A percentile compares a stretch with the other conserved stretches of the same genome.
phyloP scores from a whole-genome alignment of 2,329 filamentous ascomycete genomes.

The Fusarium sp. region DNA sequence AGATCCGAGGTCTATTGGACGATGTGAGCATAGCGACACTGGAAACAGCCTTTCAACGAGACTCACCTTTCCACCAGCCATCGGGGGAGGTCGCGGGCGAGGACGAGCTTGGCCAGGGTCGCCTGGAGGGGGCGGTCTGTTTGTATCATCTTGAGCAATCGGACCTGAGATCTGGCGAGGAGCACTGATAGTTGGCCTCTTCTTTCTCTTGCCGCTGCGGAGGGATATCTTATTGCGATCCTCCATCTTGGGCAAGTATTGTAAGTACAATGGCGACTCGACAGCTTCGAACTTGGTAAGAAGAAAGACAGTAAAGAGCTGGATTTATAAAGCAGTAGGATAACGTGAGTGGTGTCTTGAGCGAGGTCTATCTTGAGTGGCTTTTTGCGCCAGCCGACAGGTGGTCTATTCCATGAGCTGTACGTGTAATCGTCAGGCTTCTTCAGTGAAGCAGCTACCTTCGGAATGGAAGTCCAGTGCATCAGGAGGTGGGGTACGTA shows the following conservation, averaged over 20 bases:
- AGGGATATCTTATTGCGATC: constrained; percentile 70
- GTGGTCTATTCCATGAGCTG: constrained; percentile 24
- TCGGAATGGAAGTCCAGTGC: constrained; percentile 7
- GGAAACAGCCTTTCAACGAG: constrained; percentile 1
- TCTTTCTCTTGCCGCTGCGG: constrained; percentile 69
- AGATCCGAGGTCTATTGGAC: constrained; percentile 73
- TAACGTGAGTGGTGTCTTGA: constrained; percentile 8
- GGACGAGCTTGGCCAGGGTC: constrained; percentile 49
- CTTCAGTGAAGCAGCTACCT: constrained; percentile 11
- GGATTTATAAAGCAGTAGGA: background rate
- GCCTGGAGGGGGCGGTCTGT: constrained; percentile 34
- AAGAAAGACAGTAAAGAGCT: background rate
- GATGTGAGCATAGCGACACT: constrained; percentile 26
- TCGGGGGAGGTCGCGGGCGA: constrained; percentile 58
- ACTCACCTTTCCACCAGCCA: constrained; percentile 65
- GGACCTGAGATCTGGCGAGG: constrained; percentile 71
- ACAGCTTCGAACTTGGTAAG: background rate
- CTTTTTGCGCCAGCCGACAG: constrained; percentile 27
- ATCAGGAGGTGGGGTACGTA: constrained; percentile 39
- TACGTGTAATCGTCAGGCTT: constrained; percentile 26
- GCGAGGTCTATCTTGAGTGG: constrained; percentile 10
- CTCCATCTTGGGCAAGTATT: constrained; percentile 56
- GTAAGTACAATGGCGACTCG: background rate
- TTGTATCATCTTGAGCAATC: constrained; percentile 61
- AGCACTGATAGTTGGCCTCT: constrained; percentile 68